Percentiles rank a stretch among this genome's conserved stretches.
These are phyloP conservation scores for Termitomyces bulborhizus DNA, from an alignment of 768 basidiomycete genomes.

Conservation along the genomic window DNA sequence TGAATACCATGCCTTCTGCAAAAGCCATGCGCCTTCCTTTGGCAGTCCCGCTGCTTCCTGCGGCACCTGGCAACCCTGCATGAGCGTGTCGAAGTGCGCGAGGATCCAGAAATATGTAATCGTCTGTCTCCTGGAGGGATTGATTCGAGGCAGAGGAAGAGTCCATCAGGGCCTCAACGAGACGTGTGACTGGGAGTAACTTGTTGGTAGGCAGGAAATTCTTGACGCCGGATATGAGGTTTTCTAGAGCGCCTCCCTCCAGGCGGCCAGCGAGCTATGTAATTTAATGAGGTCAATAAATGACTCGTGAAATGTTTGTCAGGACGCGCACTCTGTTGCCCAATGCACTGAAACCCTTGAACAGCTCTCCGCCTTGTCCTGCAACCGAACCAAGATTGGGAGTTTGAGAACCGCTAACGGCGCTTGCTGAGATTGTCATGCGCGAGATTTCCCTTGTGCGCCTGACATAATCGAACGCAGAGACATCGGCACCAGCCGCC, in stretches of 20 bases:
- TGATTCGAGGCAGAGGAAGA: slow-evolving; percentile 90
- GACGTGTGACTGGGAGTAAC: slow-evolving; percentile 83
- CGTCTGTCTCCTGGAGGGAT: slow-evolving; percentile 94
- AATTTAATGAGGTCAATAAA: background rate
- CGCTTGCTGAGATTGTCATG: slow-evolving; percentile 71
- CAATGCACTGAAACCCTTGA: slow-evolving; percentile 89
- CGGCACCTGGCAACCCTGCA: slow-evolving; percentile 46
- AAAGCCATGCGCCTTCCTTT: slow-evolving; percentile 65
- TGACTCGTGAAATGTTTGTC: background rate
- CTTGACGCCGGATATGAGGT: slow-evolving; percentile 95
- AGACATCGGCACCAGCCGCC: slow-evolving; percentile 69
- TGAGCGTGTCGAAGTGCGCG: slow-evolving; percentile 60
- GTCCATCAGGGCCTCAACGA: slow-evolving; percentile 97
- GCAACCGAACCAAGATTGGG: slow-evolving; percentile 55
- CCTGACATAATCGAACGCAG: slow-evolving; percentile 90
- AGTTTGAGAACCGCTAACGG: slow-evolving; percentile 55
- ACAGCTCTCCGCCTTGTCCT: slow-evolving; percentile 78
- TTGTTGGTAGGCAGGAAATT: slow-evolving; percentile 96
- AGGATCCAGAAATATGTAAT: slow-evolving; percentile 92
- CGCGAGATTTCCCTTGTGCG: slow-evolving; percentile 85
- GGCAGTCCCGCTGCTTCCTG: slow-evolving; percentile 36
- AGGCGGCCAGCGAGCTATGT: slow-evolving; percentile 83
- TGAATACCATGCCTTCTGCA: slow-evolving; percentile 83
- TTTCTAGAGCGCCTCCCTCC: slow-evolving; percentile 95
- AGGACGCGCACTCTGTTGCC: slow-evolving; percentile 67